Evolutionary conservation across 371 early-diverging fungal genomes (phyloP).

Genomic region (Mucor piriformis): DNA sequence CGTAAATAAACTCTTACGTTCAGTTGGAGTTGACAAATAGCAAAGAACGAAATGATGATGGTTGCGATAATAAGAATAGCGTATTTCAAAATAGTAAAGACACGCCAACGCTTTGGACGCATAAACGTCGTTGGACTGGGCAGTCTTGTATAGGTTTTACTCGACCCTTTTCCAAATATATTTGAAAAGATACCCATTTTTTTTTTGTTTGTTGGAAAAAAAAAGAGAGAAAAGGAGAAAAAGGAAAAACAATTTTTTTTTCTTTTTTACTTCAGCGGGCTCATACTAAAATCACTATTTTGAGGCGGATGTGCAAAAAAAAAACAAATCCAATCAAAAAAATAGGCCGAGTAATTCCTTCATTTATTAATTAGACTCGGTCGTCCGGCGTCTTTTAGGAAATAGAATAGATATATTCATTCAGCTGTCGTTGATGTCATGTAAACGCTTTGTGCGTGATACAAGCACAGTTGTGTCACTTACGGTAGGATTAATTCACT

Average conservation of each 20-base stretch:
- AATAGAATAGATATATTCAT: too few species aligned
- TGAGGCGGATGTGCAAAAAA: too few species aligned
- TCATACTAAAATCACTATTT: too few species aligned
- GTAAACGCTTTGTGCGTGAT: too few species aligned
- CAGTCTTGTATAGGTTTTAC: conserved; percentile 19
- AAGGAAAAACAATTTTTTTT: neutral
- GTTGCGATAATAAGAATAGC: conserved; percentile 14
- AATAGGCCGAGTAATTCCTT: too few species aligned
- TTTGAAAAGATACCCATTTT: conserved; percentile 23
- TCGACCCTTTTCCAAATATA: conserved; percentile 11
- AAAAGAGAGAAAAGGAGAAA: neutral
- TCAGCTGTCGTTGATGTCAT: too few species aligned
- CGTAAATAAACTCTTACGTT: conserved; percentile 54
- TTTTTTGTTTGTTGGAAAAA: neutral
- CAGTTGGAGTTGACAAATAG: conserved; percentile 47
- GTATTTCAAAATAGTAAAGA: conserved; percentile 33
- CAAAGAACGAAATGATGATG: conserved; percentile 38
- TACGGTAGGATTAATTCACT: too few species aligned
- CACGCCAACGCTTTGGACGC: conserved; percentile 41
- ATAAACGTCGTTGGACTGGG: conserved; percentile 32
- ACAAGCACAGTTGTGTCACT: too few species aligned
- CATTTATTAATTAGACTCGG: too few species aligned
- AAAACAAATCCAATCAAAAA: too few species aligned
- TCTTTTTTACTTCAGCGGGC: too few species aligned
- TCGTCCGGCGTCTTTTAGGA: too few species aligned